Conservation (phyloP, 2,329 filamentous ascomycete species). For the Cladophialophora exuberans region DNA sequence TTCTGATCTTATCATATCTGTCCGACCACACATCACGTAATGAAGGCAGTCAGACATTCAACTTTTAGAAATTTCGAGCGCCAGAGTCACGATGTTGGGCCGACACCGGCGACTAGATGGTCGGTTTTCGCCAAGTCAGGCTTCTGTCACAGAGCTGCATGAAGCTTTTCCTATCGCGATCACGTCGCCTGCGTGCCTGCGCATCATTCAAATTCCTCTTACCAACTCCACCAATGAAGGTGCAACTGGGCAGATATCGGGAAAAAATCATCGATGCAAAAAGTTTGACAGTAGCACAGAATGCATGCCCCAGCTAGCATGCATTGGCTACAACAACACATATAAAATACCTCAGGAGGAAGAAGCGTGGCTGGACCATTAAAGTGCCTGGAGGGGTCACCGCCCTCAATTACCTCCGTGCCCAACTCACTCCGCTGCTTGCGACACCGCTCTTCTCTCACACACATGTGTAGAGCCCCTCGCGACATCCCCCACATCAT, state of each 20-base stretch:
- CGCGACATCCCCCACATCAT: slow-evolving; percentile 36
- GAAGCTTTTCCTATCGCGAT: slow-evolving; percentile 1
- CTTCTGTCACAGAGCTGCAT: neutral
- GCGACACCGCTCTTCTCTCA: slow-evolving; percentile 25
- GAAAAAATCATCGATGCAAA: slow-evolving; percentile 8
- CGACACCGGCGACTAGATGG: too few relatives aligned
- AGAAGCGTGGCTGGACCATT: neutral
- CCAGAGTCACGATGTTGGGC: too few relatives aligned
- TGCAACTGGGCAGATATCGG: neutral
- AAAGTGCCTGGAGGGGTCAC: neutral
- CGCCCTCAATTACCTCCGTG: neutral
- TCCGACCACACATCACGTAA: too few relatives aligned
- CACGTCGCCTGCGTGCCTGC: neutral
- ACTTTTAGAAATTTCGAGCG: neutral
- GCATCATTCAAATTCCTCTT: neutral
- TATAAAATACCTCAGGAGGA: neutral
- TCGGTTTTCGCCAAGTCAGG: too few relatives aligned
- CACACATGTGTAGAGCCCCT: slow-evolving; percentile 8
- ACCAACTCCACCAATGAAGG: neutral
- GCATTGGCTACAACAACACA: neutral
- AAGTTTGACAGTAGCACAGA: slow-evolving; percentile 1
- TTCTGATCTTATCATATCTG: slow-evolving; percentile 2
- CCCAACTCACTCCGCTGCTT: slow-evolving; percentile 5
- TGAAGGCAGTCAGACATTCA: too few relatives aligned
- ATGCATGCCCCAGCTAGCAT: too few relatives aligned